Evolutionary conservation across 768 basidiomycete genomes (phyloP).

Genomic region (Agaricus sinodeliciosus): DNA sequence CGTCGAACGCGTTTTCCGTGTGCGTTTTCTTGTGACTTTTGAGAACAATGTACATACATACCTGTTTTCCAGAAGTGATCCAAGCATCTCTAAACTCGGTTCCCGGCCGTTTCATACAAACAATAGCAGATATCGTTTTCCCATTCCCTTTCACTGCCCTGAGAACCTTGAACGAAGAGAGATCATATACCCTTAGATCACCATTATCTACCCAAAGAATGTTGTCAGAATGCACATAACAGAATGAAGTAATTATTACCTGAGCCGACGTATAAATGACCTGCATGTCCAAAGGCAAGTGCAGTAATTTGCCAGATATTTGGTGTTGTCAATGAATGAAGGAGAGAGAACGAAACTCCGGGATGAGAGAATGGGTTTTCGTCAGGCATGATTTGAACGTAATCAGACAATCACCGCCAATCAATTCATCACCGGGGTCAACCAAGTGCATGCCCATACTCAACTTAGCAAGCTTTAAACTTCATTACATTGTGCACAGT

Average conservation of each 20-base stretch:
- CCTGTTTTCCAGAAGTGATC: constrained; percentile 60
- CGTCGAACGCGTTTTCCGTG: background rate
- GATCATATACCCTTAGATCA: constrained; percentile 56
- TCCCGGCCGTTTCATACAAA: constrained; percentile 34
- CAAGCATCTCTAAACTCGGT: constrained; percentile 45
- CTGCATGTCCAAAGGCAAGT: constrained; percentile 41
- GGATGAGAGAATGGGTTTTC: constrained; percentile 3
- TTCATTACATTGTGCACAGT: background rate
- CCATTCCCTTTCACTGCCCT: constrained; percentile 57
- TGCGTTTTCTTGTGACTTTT: too few relatives aligned
- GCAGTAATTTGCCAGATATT: constrained; percentile 33
- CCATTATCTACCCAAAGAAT: constrained; percentile 51
- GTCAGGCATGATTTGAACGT: background rate
- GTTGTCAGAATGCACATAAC: background rate
- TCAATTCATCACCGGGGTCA: too few relatives aligned
- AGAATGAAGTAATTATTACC: constrained; percentile 28
- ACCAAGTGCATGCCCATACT: too few relatives aligned
- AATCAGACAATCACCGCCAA: background rate
- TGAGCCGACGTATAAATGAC: constrained; percentile 54
- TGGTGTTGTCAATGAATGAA: constrained; percentile 6
- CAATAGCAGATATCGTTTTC: constrained; percentile 57
- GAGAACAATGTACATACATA: constrained; percentile 19
- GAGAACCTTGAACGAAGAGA: constrained; percentile 51
- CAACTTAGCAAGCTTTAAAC: too few relatives aligned
- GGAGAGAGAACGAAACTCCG: background rate